Evolutionary conservation across 2,329 filamentous ascomycete genomes (phyloP).

Genomic region (Neophaeococcomyces mojaviensis): DNA sequence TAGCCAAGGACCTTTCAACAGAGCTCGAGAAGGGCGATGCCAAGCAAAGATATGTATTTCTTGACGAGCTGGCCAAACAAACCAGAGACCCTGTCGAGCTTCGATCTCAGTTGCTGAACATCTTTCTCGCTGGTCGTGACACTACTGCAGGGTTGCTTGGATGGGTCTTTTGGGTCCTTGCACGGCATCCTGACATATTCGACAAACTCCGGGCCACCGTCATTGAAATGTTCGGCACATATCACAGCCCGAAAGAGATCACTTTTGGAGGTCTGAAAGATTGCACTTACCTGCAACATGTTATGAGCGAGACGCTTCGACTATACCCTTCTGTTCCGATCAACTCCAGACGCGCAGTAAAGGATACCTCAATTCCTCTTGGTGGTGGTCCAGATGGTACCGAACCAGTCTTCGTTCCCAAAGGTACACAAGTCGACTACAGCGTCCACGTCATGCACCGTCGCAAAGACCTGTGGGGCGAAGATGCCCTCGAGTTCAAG

Average conservation of each 20-base stretch:
- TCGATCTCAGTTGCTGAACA: conserved; percentile 26
- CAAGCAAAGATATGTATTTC: conserved; percentile 15
- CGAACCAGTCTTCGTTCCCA: conserved; percentile 40
- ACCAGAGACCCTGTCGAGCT: conserved; percentile 22
- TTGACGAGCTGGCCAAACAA: conserved; percentile 14
- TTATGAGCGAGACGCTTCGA: conserved; percentile 34
- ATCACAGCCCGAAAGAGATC: conserved; percentile 9
- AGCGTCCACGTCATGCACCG: conserved; percentile 67
- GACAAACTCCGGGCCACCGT: conserved; percentile 33
- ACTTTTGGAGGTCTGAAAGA: conserved; percentile 15
- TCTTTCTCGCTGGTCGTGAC: conserved; percentile 31
- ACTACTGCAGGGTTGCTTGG: conserved; percentile 29
- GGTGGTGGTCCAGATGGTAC: conserved; percentile 42
- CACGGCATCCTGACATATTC: conserved; percentile 26
- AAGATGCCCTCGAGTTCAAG: conserved; percentile 47
- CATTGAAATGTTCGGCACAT: conserved; percentile 9
- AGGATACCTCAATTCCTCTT: conserved; percentile 44
- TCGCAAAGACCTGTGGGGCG: conserved; percentile 45
- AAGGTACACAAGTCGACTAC: conserved; percentile 56
- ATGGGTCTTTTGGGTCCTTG: conserved; percentile 26
- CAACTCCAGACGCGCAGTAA: conserved; percentile 44
- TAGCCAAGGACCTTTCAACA: conserved; percentile 25
- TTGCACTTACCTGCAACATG: conserved; percentile 18
- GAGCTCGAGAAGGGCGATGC: conserved; percentile 6
- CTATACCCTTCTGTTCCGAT: conserved; percentile 41